phyloP scores from a whole-genome alignment of 2,329 filamentous ascomycete species.

The Neonectria sp. region DNA sequence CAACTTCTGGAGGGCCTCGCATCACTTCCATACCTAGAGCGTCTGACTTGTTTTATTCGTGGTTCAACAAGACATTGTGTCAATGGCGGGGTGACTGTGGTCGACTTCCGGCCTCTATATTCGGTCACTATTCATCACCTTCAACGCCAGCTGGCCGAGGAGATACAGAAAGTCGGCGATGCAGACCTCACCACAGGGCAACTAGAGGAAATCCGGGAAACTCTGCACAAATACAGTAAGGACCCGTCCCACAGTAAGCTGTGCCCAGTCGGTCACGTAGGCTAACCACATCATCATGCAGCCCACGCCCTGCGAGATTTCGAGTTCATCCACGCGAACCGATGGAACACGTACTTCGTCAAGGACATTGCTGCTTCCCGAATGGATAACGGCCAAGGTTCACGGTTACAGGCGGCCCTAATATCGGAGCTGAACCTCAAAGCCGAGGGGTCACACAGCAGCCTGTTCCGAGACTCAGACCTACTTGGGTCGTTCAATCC shows the following conservation, averaged over 20 bases:
- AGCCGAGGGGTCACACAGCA: slow-evolving; percentile 1
- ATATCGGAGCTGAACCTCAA: slow-evolving; percentile 9
- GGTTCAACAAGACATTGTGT: slow-evolving; percentile 4
- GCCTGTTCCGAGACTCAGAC: slow-evolving; percentile 10
- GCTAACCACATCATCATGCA: slow-evolving; percentile 4
- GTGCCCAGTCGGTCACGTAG: background rate
- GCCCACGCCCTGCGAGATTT: slow-evolving; percentile 6
- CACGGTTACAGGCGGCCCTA: background rate
- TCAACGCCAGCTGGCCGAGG: slow-evolving; percentile 6
- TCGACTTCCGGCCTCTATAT: slow-evolving; percentile 9
- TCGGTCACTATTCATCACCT: slow-evolving; percentile 9
- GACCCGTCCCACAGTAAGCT: background rate
- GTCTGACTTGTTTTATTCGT: slow-evolving; percentile 8
- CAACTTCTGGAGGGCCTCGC: slow-evolving; percentile 7
- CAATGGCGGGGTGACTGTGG: slow-evolving; percentile 3
- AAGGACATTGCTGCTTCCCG: slow-evolving; percentile 8
- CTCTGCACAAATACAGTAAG: slow-evolving; percentile 11
- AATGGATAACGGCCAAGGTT: background rate
- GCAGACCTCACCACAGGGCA: background rate
- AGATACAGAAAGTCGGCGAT: background rate
- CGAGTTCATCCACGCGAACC: slow-evolving; percentile 11
- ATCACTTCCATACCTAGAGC: slow-evolving; percentile 1
- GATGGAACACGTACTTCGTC: slow-evolving; percentile 12
- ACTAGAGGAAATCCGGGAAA: slow-evolving; percentile 3
- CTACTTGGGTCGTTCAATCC: slow-evolving; percentile 3